Base-by-base conservation (phyloP, 2,329 filamentous ascomycete species). In the Bipolaris sorokiniana region DNA sequence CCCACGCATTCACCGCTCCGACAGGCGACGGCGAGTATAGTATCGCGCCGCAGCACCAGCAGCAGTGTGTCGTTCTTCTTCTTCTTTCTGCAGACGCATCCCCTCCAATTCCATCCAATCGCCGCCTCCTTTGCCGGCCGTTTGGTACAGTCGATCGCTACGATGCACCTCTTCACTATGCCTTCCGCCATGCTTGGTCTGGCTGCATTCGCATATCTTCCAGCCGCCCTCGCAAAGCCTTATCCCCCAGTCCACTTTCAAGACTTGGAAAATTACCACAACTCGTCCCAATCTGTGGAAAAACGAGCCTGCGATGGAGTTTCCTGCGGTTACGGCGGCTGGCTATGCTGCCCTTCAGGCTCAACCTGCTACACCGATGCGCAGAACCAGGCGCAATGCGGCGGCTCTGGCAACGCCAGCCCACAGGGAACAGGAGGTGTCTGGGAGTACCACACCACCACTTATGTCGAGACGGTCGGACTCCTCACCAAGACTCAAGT, bases 151-250 rank as follows among this genome's bases (percentile, higher is more conserved):
- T 34, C 58, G 33, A 48, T 50, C 53, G 33, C 49, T 38, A 57
- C 61, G 56, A 74, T 75, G 72, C 64, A 70, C 55, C 58, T 69
- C 31, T 64, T 71, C 57, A 58, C 53, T 95, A 77, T 79, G 96
- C 94, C 61, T 90, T 85, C 51, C 91, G 97, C 68, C 91, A 66
- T 88, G 80, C 38, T 71, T 56, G 68, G 65, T 52, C 61, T 74
- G 48, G 77, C 77, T 41, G 82, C 78, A 13, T 37, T 71, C 45
- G 55, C 79, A 42, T 78, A 10, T 83, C 82, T 54, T 83, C 78
- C 64, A 83, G 82, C 69, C 84, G 89, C 64, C 79, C 84, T 59
- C n/a, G 71, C 72, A 49, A 74, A 73, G 60, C 71, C 70, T 38
- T 72, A 70, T 49, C 72, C 70, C 3, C 71, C 70, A 9, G 64